A percentile compares a stretch with the other conserved stretches of the same genome.
Conservation (phyloP, 148 eudicot genomes). For the Polygonum aviculare region DNA sequence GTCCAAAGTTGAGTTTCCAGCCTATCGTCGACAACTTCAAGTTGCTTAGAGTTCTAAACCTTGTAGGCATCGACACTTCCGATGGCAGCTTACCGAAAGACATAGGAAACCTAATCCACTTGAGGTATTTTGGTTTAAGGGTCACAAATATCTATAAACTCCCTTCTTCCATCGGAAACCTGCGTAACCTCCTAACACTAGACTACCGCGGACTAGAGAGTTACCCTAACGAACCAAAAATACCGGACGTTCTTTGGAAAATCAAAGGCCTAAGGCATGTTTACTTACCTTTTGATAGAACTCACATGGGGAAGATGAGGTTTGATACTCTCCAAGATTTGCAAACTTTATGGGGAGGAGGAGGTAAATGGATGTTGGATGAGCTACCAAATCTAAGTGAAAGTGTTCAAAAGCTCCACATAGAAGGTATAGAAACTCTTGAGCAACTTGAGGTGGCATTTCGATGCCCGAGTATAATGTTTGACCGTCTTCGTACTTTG, state of each 20-base stretch:
- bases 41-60: no score
- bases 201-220: background rate
- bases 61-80: no score
- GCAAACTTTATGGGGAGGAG: slow-evolving; percentile 7
- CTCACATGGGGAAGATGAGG: background rate
- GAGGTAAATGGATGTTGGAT: no score
- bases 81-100: slow-evolving; percentile 5
- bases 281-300: background rate
- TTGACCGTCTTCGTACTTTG: slow-evolving; percentile 11
- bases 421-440: slow-evolving; percentile 17
- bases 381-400: no score
- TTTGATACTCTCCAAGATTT: slow-evolving; percentile 11
- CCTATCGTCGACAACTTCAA: no score
- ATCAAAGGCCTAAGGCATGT: background rate
- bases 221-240: background rate
- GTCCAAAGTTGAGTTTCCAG: no score
- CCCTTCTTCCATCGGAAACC: background rate
- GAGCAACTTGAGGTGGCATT: slow-evolving; percentile 19
- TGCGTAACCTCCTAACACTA: background rate
- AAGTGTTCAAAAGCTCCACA: slow-evolving; percentile 14
- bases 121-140: slow-evolving; percentile 23
- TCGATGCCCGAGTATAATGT: slow-evolving; percentile 10
- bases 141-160: background rate
- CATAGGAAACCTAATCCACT: slow-evolving; percentile 19
- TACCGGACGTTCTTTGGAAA: background rate